Conservation (phyloP, 2,329 filamentous ascomycete genomes). For the Pseudocercospora vitis region DNA sequence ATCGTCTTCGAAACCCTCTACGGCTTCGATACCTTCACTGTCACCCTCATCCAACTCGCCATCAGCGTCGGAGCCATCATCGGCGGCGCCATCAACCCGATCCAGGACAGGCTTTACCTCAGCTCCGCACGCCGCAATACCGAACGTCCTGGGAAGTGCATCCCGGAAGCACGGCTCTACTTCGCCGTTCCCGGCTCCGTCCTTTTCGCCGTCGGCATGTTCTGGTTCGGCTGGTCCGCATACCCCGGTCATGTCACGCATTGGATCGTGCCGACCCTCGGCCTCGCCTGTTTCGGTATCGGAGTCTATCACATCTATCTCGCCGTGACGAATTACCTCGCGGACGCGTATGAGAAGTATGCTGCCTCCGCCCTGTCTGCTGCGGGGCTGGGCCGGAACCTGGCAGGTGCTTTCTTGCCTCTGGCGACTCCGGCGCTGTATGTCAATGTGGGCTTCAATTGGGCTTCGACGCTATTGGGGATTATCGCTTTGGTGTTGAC, state of each 20-base stretch:
- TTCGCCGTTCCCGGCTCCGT: conserved; percentile 45
- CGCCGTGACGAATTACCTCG: conserved; percentile 51
- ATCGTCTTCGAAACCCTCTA: conserved; percentile 42
- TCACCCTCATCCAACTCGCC: conserved; percentile 44
- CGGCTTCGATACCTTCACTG: conserved; percentile 39
- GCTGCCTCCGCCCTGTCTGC: conserved; percentile 49
- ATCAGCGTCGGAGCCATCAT: conserved; percentile 45
- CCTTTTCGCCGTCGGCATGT: conserved; percentile 47
- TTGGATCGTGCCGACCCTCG: conserved; percentile 51
- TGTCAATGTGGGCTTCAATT: conserved; percentile 45
- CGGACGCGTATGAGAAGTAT: conserved; percentile 51
- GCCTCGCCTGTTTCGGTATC: conserved; percentile 52
- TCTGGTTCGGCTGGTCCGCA: conserved; percentile 53
- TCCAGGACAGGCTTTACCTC: conserved; percentile 43
- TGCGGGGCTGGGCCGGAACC: conserved; percentile 47
- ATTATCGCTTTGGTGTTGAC: conserved; percentile 45
- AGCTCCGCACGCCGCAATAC: conserved; percentile 37
- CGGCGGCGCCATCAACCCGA: conserved; percentile 39
- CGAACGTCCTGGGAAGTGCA: conserved; percentile 30
- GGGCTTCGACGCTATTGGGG: conserved; percentile 48
- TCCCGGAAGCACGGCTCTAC: conserved; percentile 46
- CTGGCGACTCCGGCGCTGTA: conserved; percentile 49
- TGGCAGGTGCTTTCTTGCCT: conserved; percentile 48
- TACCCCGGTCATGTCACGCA: conserved; percentile 34
- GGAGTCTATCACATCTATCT: conserved; percentile 54